Base-by-base conservation (phyloP, 2,329 filamentous ascomycete genomes). In the Simplicillium sp. region DNA sequence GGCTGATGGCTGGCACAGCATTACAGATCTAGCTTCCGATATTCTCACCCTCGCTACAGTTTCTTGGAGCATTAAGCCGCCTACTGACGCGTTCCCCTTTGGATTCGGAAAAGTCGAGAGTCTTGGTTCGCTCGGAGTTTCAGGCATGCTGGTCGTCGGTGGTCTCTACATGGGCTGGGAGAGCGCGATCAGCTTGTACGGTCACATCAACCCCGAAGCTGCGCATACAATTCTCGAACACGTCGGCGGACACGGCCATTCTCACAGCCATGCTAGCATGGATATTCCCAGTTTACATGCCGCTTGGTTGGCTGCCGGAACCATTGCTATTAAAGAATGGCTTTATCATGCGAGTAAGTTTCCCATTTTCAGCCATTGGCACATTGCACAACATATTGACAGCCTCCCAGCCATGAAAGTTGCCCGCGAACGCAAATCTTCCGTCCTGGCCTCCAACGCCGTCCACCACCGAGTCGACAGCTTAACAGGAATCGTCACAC, bases 101-200 rank as follows among this genome's bases (percentile, higher is more conserved):
- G 92, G 92, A 2, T 98, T 94, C 58, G 92, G 92, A 57, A 98
- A 98, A 68, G 77, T 98, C n/a, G 92, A 98, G 69, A 95, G 88
- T 54, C 66, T 98, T 56, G 92, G 92, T 15, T 92, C 88, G 16
- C 67, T 98, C 44, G 92, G 90, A 13, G 92, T 98, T 29, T 96
- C 89, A 51, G 82, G 88, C 47, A 84, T 98, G 65, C 71, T 98
- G 52, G 75, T 98, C 2, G 79, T 82, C 37, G 92, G 92, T 46
- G 92, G 92, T 38, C 66, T 95, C 47, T 88, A 94, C 60, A 97
- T 98, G 84, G 88, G 88, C 47, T 78, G 84, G 64, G 83, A 84
- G 61, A 84, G 82, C 53, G 70, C 79, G 42, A 54, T 66, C 40
- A 75, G 79, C 33, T 67, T 92, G 18, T 82, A 87, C 48, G 76